Conservation (phyloP, 805 yeast species). For the Candida adriatica region DNA sequence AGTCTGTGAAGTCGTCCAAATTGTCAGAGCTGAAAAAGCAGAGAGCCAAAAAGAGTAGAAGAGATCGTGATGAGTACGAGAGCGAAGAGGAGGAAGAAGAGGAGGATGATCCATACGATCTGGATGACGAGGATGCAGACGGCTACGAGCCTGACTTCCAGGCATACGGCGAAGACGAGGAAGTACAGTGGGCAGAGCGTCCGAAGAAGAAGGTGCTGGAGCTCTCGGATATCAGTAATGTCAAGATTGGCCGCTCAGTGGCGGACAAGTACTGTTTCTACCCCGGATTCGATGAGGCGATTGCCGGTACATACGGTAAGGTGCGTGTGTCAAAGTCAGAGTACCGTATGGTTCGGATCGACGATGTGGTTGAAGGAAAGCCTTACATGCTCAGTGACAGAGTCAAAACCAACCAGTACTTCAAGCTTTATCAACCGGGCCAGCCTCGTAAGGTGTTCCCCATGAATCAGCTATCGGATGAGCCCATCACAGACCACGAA, state of each 20-base stretch:
- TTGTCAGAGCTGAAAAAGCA: slow-evolving; percentile 70
- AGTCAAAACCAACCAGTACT: slow-evolving; percentile 44
- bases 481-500: slow-evolving; percentile 63
- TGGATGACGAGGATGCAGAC: slow-evolving; percentile 36
- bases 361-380: slow-evolving; percentile 47
- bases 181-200: slow-evolving; percentile 42
- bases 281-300: slow-evolving; percentile 67
- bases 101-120: slow-evolving; percentile 30
- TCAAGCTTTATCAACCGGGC: slow-evolving; percentile 77
- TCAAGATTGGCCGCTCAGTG: slow-evolving; percentile 71
- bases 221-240: slow-evolving; percentile 59
- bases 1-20: slow-evolving; percentile 39
- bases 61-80: slow-evolving; percentile 30
- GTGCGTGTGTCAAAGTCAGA: slow-evolving; percentile 66
- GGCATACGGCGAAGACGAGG: slow-evolving; percentile 33
- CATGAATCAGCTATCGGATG: slow-evolving; percentile 75
- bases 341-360: slow-evolving; percentile 81
- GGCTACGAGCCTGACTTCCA: slow-evolving; percentile 35
- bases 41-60: slow-evolving; percentile 55
- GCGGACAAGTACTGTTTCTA: slow-evolving; percentile 72
- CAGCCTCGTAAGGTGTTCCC: slow-evolving; percentile 67
- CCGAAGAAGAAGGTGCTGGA: slow-evolving; percentile 39
- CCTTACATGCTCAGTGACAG: slow-evolving; percentile 43
- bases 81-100: slow-evolving; percentile 41
- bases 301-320: slow-evolving; percentile 73